These are phyloP conservation scores for Synchytrium microbalum DNA, from an alignment of 371 early-diverging fungal genomes.

Conservation along the genomic window DNA sequence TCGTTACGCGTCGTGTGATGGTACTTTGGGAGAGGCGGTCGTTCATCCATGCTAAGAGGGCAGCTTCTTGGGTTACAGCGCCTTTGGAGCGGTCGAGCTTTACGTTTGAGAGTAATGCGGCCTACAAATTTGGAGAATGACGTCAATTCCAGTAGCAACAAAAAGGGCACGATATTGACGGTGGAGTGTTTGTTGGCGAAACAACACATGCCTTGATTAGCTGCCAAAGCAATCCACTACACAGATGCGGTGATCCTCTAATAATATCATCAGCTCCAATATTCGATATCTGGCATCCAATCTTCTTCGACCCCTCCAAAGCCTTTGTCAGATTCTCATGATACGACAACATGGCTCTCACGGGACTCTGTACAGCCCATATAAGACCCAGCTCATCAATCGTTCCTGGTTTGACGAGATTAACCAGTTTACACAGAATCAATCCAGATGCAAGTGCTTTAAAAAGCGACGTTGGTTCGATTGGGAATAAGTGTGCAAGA, in stretches of 20 bases:
- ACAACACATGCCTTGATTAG: conserved; percentile 30
- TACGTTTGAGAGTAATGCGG: background rate
- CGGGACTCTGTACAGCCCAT: conserved; percentile 15
- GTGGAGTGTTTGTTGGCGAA: too few species aligned
- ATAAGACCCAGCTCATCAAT: conserved; percentile 13
- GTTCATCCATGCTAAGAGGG: conserved; percentile 31
- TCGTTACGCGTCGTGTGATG: conserved; percentile 14
- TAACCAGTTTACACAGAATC: conserved; percentile 16
- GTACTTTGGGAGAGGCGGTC: conserved; percentile 9
- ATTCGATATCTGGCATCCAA: conserved; percentile 30
- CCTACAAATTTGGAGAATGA: too few species aligned
- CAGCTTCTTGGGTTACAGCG: conserved; percentile 16
- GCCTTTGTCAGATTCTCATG: conserved; percentile 23
- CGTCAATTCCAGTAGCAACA: background rate
- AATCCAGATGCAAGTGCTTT: conserved; percentile 22
- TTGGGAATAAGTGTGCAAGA: conserved; percentile 2
- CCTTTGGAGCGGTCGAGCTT: background rate
- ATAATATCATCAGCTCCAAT: conserved; percentile 31
- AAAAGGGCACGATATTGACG: background rate
- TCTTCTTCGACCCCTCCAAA: conserved; percentile 17
- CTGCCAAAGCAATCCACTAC: conserved; percentile 34
- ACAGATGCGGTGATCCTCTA: conserved; percentile 27
- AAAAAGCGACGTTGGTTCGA: conserved; percentile 15
- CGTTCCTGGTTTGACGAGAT: conserved; percentile 9
- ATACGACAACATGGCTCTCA: conserved; percentile 11